Base-by-base conservation (phyloP, 2,329 filamentous ascomycete species). In the Diaporthe helianthi region DNA sequence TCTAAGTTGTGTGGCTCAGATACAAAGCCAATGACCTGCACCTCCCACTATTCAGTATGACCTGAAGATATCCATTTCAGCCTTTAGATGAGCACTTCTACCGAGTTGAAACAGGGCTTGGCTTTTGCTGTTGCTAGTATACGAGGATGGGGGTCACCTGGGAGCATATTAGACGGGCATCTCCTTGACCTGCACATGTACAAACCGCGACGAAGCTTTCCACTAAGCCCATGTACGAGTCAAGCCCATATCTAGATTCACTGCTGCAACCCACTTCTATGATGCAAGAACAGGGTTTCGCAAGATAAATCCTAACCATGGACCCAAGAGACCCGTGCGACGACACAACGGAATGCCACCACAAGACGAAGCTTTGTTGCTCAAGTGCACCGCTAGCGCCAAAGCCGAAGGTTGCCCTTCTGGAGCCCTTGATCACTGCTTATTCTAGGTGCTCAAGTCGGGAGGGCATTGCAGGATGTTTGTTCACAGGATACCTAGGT, bases 161-260 rank as follows among this genome's bases (percentile, higher is more conserved):
- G 17, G 2, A 29, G 22, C n/a, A 22, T 5, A 44, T 31, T 1
- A 49, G 7, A 33, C 44, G 58, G 58, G 41, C 47, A 22, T 24
- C 47, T 47, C 26, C 41, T 47, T 33, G 26, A 24, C 36, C 12
- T 47, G 58, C 41, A 22, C 33, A n/a, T n/a, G n/a, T n/a, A n/a
- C n/a, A n/a, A n/a, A 6, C 29, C 12, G 26, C 58, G 58, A 38
- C 5, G 44, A 31, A 63, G 36, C 58, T 49, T 41, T 63, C 29
- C 22, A 49, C 29, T 44, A 29, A 47, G n/a, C n/a, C n/a, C 47
- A 36, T 31, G 58, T 63, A 49, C 58, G 58, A 49, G 29, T 63
- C 58, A 63, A 63, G 58, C 44, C 36, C 26, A 22, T 5, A 13
- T 36, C n/a, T 29, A 47, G 24, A 8, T 36, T 22, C 22, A 49